phyloP scores from a whole-genome alignment of 306 rosid genomes.

The Lathyrus sativus region DNA sequence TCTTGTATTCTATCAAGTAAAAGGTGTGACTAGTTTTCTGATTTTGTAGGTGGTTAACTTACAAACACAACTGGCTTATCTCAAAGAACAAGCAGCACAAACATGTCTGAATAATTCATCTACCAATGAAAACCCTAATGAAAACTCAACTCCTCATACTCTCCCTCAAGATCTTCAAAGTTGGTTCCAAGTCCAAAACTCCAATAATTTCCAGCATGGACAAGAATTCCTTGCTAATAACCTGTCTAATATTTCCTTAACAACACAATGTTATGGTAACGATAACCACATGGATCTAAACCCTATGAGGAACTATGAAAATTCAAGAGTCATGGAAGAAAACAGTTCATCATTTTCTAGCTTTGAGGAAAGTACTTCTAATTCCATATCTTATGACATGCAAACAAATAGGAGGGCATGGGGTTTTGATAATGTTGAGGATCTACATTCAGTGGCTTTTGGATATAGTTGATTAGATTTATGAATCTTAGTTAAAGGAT shows the following conservation, averaged over 20 bases:
- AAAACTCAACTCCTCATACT: conserved; percentile 40
- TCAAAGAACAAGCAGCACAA: conserved; percentile 79
- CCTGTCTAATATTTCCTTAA: conserved; percentile 35
- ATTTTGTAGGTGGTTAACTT: conserved; percentile 72
- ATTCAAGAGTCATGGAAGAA: conserved; percentile 54
- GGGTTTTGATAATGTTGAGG: conserved; percentile 59
- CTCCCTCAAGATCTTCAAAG: conserved; percentile 53
- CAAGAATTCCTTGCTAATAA: conserved; percentile 47
- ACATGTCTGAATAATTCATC: conserved; percentile 50
- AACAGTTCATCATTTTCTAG: conserved; percentile 68
- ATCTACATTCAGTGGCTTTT: conserved; percentile 74
- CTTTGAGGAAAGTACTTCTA: conserved; percentile 66
- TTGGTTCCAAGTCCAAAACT: conserved; percentile 58
- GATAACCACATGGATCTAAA: conserved; percentile 44
- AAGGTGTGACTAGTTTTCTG: conserved; percentile 15
- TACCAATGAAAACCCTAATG: conserved; percentile 59
- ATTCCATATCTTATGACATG: conserved; percentile 62
- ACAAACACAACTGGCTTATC: conserved; percentile 82
- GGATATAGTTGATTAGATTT: conserved; percentile 50
- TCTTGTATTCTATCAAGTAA: no score
- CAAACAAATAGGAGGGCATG: conserved; percentile 54
- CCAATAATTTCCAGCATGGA: conserved; percentile 31
- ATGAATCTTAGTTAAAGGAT: conserved; percentile 19
- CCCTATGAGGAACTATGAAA: conserved; percentile 54
- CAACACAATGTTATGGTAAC: conserved; percentile 47